phyloP scores from a whole-genome alignment of 352 stramenopile genomes.

The Phytophthora aleatoria region DNA sequence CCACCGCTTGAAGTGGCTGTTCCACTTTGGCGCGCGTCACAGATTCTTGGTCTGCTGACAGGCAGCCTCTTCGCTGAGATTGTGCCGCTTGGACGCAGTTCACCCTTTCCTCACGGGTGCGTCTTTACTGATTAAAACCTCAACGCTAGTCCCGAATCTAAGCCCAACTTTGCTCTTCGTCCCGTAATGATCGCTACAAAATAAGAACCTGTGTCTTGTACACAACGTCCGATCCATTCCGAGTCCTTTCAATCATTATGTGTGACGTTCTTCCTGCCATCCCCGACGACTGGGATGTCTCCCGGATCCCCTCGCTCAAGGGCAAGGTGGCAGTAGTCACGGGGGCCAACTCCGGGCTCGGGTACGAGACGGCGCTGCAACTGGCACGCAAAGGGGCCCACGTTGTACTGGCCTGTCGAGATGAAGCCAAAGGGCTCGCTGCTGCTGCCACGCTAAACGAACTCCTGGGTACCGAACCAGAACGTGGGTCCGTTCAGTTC shows the following conservation, averaged over 20 bases:
- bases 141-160: too few species aligned
- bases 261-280: constrained; percentile 1
- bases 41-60: background rate
- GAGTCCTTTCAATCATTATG: background rate
- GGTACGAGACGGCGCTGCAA: constrained; percentile 33
- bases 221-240: constrained; percentile 1
- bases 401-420: constrained; percentile 42
- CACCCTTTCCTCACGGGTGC: too few species aligned
- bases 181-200: constrained; percentile 9
- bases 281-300: constrained; percentile 20
- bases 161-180: background rate
- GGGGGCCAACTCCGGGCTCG: constrained; percentile 42
- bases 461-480: background rate
- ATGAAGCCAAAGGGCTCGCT: constrained; percentile 19
- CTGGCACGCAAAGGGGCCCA: constrained; percentile 35
- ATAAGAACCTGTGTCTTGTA: background rate
- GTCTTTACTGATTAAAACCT: too few species aligned
- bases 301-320: constrained; percentile 28
- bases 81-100: too few species aligned
- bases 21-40: background rate
- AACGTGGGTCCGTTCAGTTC: constrained; percentile 41
- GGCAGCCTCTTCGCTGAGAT: too few species aligned
- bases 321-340: constrained; percentile 46
- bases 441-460: constrained; percentile 31
- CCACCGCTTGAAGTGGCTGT: background rate